These are phyloP conservation scores for Furcasterigmium furcatum DNA, from an alignment of 2,329 filamentous ascomycete species.

Conservation along the genomic window DNA sequence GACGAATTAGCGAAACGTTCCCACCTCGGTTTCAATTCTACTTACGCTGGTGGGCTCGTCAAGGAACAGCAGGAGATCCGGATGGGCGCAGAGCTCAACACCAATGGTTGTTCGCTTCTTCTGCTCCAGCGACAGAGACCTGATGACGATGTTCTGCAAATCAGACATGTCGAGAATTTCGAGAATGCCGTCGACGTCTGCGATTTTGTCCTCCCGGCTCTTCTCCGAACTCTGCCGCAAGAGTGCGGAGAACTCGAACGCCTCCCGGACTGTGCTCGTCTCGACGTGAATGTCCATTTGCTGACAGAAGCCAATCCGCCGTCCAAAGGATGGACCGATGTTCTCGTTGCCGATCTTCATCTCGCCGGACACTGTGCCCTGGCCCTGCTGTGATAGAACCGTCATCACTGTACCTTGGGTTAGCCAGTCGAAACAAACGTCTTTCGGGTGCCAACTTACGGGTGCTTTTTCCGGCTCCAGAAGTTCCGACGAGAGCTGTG, in stretches of 20 bases:
- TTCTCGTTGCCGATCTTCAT: too few relatives aligned
- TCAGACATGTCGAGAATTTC: constrained; percentile 55
- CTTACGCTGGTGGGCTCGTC: constrained; percentile 83
- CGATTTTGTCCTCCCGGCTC: constrained; percentile 50
- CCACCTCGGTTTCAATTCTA: too few relatives aligned
- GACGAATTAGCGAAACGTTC: too few relatives aligned
- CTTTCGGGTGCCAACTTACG: too few relatives aligned
- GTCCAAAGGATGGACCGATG: constrained; percentile 77
- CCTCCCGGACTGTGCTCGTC: constrained; percentile 60
- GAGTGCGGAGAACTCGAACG: constrained; percentile 60
- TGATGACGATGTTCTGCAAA: constrained; percentile 58
- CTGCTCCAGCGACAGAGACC: constrained; percentile 59
- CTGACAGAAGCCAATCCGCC: constrained; percentile 68
- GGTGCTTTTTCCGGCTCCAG: too few relatives aligned
- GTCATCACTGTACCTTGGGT: too few relatives aligned
- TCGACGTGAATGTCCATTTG: constrained; percentile 61
- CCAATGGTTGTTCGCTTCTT: constrained; percentile 83
- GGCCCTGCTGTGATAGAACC: too few relatives aligned
- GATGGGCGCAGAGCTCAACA: constrained; percentile 83
- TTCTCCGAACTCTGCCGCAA: constrained; percentile 54
- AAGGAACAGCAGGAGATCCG: constrained; percentile 71
- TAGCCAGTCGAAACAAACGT: too few relatives aligned
- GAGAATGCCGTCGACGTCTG: constrained; percentile 61
- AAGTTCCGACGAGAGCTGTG: too few relatives aligned
- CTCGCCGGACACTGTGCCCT: too few relatives aligned